phyloP scores from a whole-genome alignment of 148 eudicot species.

The Spergularia bocconei region DNA sequence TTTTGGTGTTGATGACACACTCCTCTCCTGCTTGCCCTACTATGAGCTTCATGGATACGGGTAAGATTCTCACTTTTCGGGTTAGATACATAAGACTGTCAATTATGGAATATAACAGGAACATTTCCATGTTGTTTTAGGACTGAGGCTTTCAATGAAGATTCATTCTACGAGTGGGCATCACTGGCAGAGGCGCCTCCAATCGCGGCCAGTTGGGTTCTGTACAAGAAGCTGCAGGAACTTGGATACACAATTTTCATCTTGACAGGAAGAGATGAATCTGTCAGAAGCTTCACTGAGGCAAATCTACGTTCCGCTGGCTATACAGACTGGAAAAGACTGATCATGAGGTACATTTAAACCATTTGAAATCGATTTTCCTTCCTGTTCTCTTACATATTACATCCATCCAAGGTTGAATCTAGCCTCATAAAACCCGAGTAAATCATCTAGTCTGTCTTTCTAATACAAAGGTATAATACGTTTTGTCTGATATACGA shows the following conservation, averaged over 20 bases:
- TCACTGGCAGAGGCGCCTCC: slow-evolving; percentile 59
- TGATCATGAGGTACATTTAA: slow-evolving; percentile 55
- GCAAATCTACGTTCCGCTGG: slow-evolving; percentile 51
- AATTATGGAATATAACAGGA: no score
- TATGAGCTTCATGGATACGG: slow-evolving; percentile 58
- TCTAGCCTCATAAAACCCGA: no score
- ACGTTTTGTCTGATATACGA: no score
- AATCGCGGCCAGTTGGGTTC: slow-evolving; percentile 55
- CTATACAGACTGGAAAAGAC: slow-evolving; percentile 59
- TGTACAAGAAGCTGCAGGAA: slow-evolving; percentile 58
- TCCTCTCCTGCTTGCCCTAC: slow-evolving; percentile 60
- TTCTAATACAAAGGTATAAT: no score
- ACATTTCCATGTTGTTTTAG: slow-evolving; percentile 25
- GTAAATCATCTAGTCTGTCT: no score
- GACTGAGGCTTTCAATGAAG: slow-evolving; percentile 47
- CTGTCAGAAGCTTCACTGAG: slow-evolving; percentile 45
- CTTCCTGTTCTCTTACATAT: no score
- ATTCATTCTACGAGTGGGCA: slow-evolving; percentile 51
- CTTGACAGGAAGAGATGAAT: slow-evolving; percentile 69
- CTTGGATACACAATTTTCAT: slow-evolving; percentile 63
- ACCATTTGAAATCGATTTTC: no score
- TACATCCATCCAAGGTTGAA: no score
- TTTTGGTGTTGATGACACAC: slow-evolving; percentile 79
- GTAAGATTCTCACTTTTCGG: slow-evolving; percentile 28
- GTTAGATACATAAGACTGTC: no score